Evolutionary conservation across 805 yeast genomes (phyloP).

Genomic region (Ogataea zsoltii): DNA sequence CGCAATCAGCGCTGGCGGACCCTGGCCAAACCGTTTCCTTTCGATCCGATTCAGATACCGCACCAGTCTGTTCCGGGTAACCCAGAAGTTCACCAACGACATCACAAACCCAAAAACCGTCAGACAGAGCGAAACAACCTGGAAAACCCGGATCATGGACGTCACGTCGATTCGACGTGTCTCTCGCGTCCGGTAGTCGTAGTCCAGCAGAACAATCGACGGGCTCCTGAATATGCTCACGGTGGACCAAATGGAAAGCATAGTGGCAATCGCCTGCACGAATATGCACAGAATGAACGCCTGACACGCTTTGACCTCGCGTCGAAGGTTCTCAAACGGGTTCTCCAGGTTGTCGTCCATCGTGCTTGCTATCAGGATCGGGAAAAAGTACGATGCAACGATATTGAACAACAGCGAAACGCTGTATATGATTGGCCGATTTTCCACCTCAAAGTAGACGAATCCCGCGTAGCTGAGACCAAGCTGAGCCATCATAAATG

Average conservation of each 20-base stretch:
- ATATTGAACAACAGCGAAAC: slow-evolving; percentile 27
- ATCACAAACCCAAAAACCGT: slow-evolving; percentile 21
- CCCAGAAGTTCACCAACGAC: slow-evolving; percentile 24
- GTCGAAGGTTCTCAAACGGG: slow-evolving; percentile 27
- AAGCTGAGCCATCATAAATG: slow-evolving; percentile 29
- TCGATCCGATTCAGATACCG: slow-evolving; percentile 29
- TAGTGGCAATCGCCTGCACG: slow-evolving; percentile 21
- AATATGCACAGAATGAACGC: slow-evolving; percentile 20
- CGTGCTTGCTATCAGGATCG: slow-evolving; percentile 24
- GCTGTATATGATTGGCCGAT: slow-evolving; percentile 24
- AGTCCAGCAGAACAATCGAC: slow-evolving; percentile 12
- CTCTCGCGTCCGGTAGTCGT: slow-evolving; percentile 13
- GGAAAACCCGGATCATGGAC: slow-evolving; percentile 22
- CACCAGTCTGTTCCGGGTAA: slow-evolving; percentile 27
- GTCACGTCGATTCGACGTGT: slow-evolving; percentile 22
- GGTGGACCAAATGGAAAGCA: slow-evolving; percentile 26
- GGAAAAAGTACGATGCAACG: slow-evolving; percentile 29
- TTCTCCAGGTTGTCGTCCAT: slow-evolving; percentile 25
- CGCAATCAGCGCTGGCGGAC: background rate
- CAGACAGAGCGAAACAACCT: slow-evolving; percentile 25
- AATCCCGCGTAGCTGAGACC: slow-evolving; percentile 30
- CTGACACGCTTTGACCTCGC: slow-evolving; percentile 26
- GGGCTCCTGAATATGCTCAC: slow-evolving; percentile 15
- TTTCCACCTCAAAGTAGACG: slow-evolving; percentile 28
- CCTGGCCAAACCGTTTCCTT: slow-evolving; percentile 5